Base-by-base conservation (phyloP, 805 yeast species). In the Ogataea minuta region DNA sequence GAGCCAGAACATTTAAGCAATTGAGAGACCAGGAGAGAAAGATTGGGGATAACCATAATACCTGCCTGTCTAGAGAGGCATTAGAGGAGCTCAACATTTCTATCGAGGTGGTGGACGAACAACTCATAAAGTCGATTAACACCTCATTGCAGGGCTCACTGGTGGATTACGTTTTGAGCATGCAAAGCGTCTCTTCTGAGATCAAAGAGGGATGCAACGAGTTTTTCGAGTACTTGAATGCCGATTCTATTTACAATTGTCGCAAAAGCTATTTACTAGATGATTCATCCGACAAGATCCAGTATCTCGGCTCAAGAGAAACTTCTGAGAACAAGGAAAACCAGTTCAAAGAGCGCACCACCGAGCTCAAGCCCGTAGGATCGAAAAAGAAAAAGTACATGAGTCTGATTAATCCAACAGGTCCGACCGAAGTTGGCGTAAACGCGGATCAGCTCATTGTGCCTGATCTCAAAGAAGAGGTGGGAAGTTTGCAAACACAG, bases 81-180 rank as follows among this genome's bases (percentile, higher is more conserved):
- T 53, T 78, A 23, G 84, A 78, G 52, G 78, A 74, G 45, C 59
- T 71, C 39, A 66, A 67, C 29, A 67, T 71, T 44, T 69, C 76
- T 25, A 62, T 74, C n/a, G 75, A 68, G 39, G 72, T 77, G 15
- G 74, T 75, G 6, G 73, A 73, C 43, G 71, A 66, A 21, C 84
- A 79, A 51, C 64, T 70, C 33, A 60, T 65, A 7, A 64, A 76
- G 31, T 64, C 78, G 0, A 70, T 79, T 15, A 64, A 66, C 30
- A 64, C 57, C 19, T 67, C 69, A 9, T 62, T 79, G 45, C 70
- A 66, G 42, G 69, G 67, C 12, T 59, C 78, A 1, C 52, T 76
- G 9, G 55, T 60, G 9, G 78, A 76, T 31, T 77, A 72, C 49
- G 57, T 66, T 12, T 25, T 56, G 29, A 46, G 50, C 30, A 49